These are phyloP conservation scores for Colletotrichum cordylinicola DNA, from an alignment of 2,329 filamentous ascomycete species.

Conservation along the genomic window DNA sequence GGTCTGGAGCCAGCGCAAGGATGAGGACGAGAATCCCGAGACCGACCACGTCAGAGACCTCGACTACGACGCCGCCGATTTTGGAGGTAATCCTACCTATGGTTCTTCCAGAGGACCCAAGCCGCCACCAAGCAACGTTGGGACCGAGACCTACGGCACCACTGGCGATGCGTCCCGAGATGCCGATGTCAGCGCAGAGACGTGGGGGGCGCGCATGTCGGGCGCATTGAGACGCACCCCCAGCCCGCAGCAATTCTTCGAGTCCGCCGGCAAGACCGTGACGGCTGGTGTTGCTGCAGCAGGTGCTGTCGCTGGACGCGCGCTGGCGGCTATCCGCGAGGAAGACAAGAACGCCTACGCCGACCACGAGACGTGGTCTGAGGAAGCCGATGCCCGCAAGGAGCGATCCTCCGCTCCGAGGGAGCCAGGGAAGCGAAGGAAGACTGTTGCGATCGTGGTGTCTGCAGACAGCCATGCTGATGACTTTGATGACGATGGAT, in stretches of 20 bases:
- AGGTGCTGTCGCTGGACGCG: constrained; percentile 81
- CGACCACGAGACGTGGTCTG: constrained; percentile 91
- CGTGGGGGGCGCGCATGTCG: constrained; percentile 79
- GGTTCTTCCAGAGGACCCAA: constrained; percentile 41
- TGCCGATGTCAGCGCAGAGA: constrained; percentile 40
- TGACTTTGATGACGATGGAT: constrained; percentile 61
- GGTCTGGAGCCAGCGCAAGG: constrained; percentile 89
- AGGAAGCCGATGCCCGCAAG: constrained; percentile 78
- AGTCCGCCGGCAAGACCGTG: constrained; percentile 81
- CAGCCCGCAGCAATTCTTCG: constrained; percentile 87
- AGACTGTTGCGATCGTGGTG: constrained; percentile 86
- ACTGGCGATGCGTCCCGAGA: constrained; percentile 34
- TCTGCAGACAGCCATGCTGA: constrained; percentile 75
- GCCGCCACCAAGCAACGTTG: constrained; percentile 42
- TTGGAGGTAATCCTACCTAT: constrained; percentile 58
- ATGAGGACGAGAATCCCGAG: constrained; percentile 72
- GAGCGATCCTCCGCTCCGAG: constrained; percentile 44
- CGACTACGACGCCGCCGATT: constrained; percentile 54
- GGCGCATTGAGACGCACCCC: constrained; percentile 82
- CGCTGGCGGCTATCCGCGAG: constrained; percentile 82
- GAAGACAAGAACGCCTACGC: constrained; percentile 81
- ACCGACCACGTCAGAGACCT: constrained; percentile 59
- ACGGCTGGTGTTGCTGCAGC: constrained; percentile 83
- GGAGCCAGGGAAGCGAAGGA: constrained; percentile 59
- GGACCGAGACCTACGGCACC: constrained; percentile 50